A percentile compares a stretch with the other conserved stretches of the same genome.
These are phyloP conservation scores for Hypericum androsaemum DNA, from an alignment of 345 rosid genomes.

Conservation along the genomic window DNA sequence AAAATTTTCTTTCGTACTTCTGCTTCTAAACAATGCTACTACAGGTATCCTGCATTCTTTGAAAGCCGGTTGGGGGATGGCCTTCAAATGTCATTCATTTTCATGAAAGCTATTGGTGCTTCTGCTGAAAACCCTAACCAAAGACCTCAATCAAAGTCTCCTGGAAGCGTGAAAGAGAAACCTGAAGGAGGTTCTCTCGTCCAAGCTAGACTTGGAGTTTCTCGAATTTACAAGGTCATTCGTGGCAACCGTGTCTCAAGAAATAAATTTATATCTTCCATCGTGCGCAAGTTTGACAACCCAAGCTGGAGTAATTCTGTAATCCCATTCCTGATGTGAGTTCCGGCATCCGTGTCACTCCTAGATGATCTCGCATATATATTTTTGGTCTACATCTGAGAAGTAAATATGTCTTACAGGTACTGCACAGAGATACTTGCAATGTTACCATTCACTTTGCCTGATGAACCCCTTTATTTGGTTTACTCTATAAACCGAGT, in stretches of 20 bases:
- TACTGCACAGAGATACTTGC: constrained; percentile 97
- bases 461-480: constrained; percentile 98
- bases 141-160: constrained; percentile 35
- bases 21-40: constrained; percentile 23
- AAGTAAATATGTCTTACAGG: constrained; percentile 37
- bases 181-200: constrained; percentile 52
- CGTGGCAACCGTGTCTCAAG: constrained; percentile 87
- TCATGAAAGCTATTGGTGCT: constrained; percentile 50
- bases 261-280: constrained; percentile 94
- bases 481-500: constrained; percentile 84
- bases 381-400: constrained; percentile 2
- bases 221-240: constrained; percentile 89
- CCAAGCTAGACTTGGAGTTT: constrained; percentile 95
- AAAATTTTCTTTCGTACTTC: background rate
- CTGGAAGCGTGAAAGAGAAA: constrained; percentile 54
- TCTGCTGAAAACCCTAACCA: constrained; percentile 33
- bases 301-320: constrained; percentile 58
- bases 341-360: constrained; percentile 12
- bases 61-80: constrained; percentile 99
- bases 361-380: constrained; percentile 1
- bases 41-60: constrained; percentile 92
- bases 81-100: constrained; percentile 82
- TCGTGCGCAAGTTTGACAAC: constrained; percentile 92
- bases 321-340: constrained; percentile 79
- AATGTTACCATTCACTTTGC: constrained; percentile 74